phyloP scores from a whole-genome alignment of 202 grass and related monocot species.

The Zoysia matrella region DNA sequence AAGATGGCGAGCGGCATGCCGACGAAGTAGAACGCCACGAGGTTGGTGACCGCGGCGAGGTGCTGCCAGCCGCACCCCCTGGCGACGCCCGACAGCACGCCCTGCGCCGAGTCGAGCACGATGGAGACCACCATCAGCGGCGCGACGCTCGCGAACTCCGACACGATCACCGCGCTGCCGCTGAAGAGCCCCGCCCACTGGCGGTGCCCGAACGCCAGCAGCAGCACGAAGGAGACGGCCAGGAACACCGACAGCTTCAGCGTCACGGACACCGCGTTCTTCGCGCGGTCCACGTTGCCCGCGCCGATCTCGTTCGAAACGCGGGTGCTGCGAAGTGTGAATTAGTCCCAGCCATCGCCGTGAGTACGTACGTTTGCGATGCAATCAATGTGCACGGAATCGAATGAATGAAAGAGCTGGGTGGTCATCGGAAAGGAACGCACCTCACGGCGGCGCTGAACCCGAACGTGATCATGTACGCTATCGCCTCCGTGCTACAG shows the following conservation, averaged over 20 bases:
- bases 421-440: too few relatives aligned
- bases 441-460: conserved; percentile 20
- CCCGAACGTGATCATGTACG: not conserved
- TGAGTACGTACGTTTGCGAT: not conserved
- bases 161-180: conserved; percentile 54
- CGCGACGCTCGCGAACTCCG: conserved; percentile 65
- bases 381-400: not conserved
- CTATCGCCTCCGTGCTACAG: conserved; percentile 75
- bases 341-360: too few relatives aligned
- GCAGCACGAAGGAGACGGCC: conserved; percentile 50
- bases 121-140: conserved; percentile 31
- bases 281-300: too few relatives aligned
- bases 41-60: conserved; percentile 65
- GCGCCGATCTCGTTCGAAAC: conserved; percentile 17
- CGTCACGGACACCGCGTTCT: too few relatives aligned
- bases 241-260: conserved; percentile 48
- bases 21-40: conserved; percentile 89
- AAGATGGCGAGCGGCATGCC: conserved; percentile 77
- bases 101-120: too few relatives aligned
- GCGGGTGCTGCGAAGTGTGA: conserved; percentile 51
- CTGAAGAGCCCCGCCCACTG: conserved; percentile 81
- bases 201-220: conserved; percentile 65
- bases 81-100: too few relatives aligned
- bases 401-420: too few relatives aligned
- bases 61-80: too few relatives aligned